A percentile compares a stretch with the other conserved stretches of the same genome.
Conservation (phyloP, 768 basidiomycete genomes). For the Auricularia cornea region DNA sequence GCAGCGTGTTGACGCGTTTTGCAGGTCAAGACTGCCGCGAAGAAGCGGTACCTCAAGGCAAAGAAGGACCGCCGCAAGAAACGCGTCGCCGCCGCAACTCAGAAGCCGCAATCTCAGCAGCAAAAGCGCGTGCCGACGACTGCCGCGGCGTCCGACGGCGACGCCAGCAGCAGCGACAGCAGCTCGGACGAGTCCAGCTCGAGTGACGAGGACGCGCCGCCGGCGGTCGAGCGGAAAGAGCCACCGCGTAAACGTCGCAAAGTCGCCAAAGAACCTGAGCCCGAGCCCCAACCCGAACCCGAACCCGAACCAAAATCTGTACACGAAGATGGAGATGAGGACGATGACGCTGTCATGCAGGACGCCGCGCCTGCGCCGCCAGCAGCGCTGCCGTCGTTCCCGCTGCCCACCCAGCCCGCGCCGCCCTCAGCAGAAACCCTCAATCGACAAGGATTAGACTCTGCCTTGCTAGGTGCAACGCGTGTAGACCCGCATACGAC, state of each 20-base stretch:
- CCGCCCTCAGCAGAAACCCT: conserved; percentile 65
- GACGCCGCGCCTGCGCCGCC: conserved; percentile 14
- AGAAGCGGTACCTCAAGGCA: conserved; percentile 61
- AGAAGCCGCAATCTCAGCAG: conserved; percentile 19
- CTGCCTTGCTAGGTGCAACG: conserved; percentile 60
- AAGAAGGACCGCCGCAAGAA: conserved; percentile 62
- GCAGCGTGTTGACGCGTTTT: too few relatives aligned
- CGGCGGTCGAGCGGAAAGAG: conserved; percentile 1
- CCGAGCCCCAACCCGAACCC: too few relatives aligned
- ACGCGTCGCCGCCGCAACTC: conserved; percentile 26
- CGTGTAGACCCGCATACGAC: conserved; percentile 49
- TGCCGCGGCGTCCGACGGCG: conserved; percentile 19
- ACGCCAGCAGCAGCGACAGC: conserved; percentile 12
- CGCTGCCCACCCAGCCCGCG: conserved; percentile 54
- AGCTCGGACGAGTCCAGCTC: conserved; percentile 1
- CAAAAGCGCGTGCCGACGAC: conserved; percentile 12
- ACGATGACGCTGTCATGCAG: conserved; percentile 6
- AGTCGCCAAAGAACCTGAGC: conserved; percentile 18
- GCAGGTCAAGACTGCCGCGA: conserved; percentile 60
- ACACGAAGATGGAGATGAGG: not conserved
- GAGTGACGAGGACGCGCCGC: not conserved
- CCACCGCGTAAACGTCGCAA: conserved; percentile 41
- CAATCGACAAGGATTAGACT: conserved; percentile 71
- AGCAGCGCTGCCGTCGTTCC: conserved; percentile 55
- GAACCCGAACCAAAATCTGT: too few relatives aligned